Base-by-base conservation (phyloP, 345 rosid species). In the Acer yangbiense region DNA sequence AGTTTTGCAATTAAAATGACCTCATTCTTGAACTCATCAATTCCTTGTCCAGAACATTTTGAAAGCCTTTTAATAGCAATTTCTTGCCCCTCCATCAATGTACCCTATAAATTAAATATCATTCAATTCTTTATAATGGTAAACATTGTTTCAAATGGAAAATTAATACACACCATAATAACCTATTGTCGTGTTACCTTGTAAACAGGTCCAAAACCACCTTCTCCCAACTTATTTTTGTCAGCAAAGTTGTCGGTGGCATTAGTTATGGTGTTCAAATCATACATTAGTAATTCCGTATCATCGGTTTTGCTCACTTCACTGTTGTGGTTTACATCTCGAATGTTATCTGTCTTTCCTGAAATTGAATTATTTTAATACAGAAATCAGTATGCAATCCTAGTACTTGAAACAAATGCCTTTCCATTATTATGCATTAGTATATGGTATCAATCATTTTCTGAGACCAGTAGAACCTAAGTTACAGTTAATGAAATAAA, bases 201-300 rank as follows among this genome's bases (percentile, higher is more conserved):
- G 80, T 86, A 84, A 41, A 86, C 86, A 13, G 77, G 70, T 70
- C 89, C 89, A 68, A 82, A 86, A 27, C 87, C 87, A 9, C 89
- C 83, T 69, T 84, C 81, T 55, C 89, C 86, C 8, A 87, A 72
- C 77, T 80, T 84, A 29, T 79, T 84, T 5, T 35, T 61, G n/a
- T 6, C 3, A 16, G 86, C 74, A 65, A 87, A 87, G 57, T 76
- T 77, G 27, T 76, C 17, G 0, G 87, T 84, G 9, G 87, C 87
- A 2, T 58, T 32, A 62, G 60, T 66, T 70, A 85, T 77, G 1
- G 80, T 66, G 14, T 27, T 62, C 25, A 82, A 80, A 58, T 87
- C 84, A 54, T 82, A 78, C 23, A 75, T 65, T 4, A 84, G 85
- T 21, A 85, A 68, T 68, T 85, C 87, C 43, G 85, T 25, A 60